Conservation (phyloP, 1,284 basidiomycete genomes). For the Porodaedalea pini region DNA sequence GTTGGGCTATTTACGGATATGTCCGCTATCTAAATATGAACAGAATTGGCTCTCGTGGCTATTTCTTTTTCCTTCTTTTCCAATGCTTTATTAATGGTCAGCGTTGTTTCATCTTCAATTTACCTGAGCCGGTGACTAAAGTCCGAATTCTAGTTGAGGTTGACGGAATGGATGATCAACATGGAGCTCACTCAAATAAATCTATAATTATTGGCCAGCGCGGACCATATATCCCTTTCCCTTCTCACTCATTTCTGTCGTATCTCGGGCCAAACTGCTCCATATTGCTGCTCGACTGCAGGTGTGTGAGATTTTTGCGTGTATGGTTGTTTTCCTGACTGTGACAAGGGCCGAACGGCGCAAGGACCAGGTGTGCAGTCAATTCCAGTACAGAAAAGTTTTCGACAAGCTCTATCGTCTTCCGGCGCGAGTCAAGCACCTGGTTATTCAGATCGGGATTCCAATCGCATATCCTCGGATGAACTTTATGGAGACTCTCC, state of each 20-base stretch:
- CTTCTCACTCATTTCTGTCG: conserved; percentile 77
- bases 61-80: conserved; percentile 91
- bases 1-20: conserved; percentile 24
- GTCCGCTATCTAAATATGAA: conserved; percentile 4
- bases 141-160: conserved; percentile 48
- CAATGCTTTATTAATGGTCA: conserved; percentile 84
- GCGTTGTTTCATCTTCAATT: conserved; percentile 24
- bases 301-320: conserved; percentile 43
- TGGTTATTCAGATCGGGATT: conserved; percentile 76
- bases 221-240: conserved; percentile 76
- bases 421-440: conserved; percentile 69
- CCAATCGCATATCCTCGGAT: conserved; percentile 90
- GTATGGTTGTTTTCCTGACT: neutral
- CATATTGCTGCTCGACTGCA: conserved; percentile 81
- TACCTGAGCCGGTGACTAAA: conserved; percentile 15
- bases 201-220: conserved; percentile 71
- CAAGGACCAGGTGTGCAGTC: conserved; percentile 76
- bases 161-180: conserved; percentile 66
- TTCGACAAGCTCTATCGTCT: conserved; percentile 60
- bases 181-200: conserved; percentile 60
- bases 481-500: conserved; percentile 79
- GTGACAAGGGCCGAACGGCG: conserved; percentile 77
- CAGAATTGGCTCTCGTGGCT: conserved; percentile 77
- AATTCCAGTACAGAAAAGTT: conserved; percentile 65
- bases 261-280: conserved; percentile 69